Evolutionary conservation across 2,329 filamentous ascomycete genomes (phyloP), one percentile per base, ranked within the genome.

Genomic region (Penicillium sp.): DNA sequence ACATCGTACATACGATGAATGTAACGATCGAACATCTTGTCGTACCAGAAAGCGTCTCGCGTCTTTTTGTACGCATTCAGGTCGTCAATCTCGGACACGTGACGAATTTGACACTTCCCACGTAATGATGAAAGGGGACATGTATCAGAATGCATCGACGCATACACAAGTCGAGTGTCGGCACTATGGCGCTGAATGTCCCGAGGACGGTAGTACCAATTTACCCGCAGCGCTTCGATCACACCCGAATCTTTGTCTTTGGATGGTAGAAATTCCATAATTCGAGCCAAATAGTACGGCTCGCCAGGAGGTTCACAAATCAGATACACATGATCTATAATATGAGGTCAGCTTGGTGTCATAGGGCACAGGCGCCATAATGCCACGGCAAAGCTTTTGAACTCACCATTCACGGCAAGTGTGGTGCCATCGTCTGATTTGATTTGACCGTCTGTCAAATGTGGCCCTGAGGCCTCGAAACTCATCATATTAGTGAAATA

Each of bases 1-100:
- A 97, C 91, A 71, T 99, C 95, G 83, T 98, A 98, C 78, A 94
- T 93, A 65, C 96, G 93, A 75, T 97, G 93, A 66, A 99, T 98
- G 80, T 98, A 99, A 61, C 95, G 91, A 80, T 99, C 95, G 77
- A 96, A 98, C 70, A 98, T 87, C 75, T 97, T 96, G 72, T 97
- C 94, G 76, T 92, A 99, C 91, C 93, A 99, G 76, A 99, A 99
- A 68, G 85, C 88, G 78, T 99, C 92, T 70, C 90, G 89, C 28
- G 83, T 86, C 76, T 91, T 94, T 74, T 93, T 91, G 75, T 93
- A 97, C 55, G 89, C 86, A 59, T 96, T 91, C 67, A 97, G 80
- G 72, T 91, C 89, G 38, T 86, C 80, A 63, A 98, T 94, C 75
- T 98, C 93, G 65, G 88, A 90, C 69, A 91, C 88, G 81, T 99